A percentile compares a stretch with the other conserved stretches of the same genome.
These are phyloP conservation scores for Dactylonectria estremocensis DNA, from an alignment of 2,329 filamentous ascomycete genomes.

Conservation along the genomic window DNA sequence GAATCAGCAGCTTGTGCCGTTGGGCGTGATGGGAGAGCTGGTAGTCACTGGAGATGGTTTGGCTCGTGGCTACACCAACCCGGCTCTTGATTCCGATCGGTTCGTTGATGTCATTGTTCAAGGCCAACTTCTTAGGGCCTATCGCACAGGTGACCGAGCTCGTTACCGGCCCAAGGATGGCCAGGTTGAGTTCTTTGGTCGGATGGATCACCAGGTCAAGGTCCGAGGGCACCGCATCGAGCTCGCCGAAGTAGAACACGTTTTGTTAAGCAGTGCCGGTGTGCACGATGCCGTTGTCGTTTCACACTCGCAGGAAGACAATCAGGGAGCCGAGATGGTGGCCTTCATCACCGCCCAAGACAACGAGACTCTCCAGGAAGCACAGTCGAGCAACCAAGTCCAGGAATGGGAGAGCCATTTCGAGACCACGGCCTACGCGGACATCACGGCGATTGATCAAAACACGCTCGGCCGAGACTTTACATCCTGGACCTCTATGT, in stretches of 20 bases:
- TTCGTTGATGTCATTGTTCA: conserved; percentile 33
- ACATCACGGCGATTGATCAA: too few species aligned
- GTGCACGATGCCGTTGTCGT: conserved; percentile 24
- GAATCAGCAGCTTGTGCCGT: conserved; percentile 40
- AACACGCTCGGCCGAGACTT: too few species aligned
- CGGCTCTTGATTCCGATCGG: conserved; percentile 18
- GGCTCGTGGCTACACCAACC: conserved; percentile 43
- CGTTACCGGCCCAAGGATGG: conserved; percentile 32
- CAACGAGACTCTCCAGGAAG: too few species aligned
- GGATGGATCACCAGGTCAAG: conserved; percentile 45
- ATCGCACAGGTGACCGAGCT: conserved; percentile 44
- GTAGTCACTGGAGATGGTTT: conserved; percentile 44
- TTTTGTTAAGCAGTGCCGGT: neutral
- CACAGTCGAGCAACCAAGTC: too few species aligned
- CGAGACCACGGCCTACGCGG: too few species aligned
- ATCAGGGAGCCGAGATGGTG: conserved; percentile 27
- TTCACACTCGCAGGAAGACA: conserved; percentile 6
- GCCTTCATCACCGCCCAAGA: conserved; percentile 31
- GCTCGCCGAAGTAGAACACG: too few species aligned
- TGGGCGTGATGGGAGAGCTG: conserved; percentile 48
- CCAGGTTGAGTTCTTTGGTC: conserved; percentile 44
- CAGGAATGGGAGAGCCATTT: too few species aligned
- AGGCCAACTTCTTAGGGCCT: conserved; percentile 19
- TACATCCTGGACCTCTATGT: too few species aligned
- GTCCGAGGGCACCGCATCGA: conserved; percentile 48